Evolutionary conservation across 352 stramenopile genomes (phyloP).

Genomic region (Albugo laibachii): DNA sequence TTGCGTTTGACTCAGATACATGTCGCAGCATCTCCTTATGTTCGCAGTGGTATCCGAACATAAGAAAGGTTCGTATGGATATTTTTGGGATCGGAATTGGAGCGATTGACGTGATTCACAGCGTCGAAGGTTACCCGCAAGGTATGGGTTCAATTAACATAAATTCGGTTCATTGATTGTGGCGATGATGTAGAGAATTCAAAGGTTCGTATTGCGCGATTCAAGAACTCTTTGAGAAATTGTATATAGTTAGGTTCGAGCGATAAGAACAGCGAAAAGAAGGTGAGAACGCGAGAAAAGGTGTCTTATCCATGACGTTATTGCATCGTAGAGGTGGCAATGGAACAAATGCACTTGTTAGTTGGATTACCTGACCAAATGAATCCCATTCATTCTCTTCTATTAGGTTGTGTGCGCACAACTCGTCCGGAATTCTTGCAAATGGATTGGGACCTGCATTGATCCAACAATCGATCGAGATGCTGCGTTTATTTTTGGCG

Average conservation of each 20-base stretch:
- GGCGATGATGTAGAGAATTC: conserved; percentile 18
- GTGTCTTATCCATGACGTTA: not conserved
- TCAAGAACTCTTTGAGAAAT: not conserved
- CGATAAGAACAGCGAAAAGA: conserved; percentile 24
- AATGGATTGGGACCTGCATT: conserved; percentile 41
- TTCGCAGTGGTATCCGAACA: not conserved
- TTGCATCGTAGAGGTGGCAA: conserved; percentile 26
- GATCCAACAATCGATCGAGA: conserved; percentile 26
- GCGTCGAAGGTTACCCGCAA: conserved; percentile 31
- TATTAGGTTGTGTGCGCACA: conserved; percentile 35
- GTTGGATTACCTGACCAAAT: not conserved
- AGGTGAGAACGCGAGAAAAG: conserved; percentile 6
- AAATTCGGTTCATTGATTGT: not conserved
- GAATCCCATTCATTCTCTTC: not conserved
- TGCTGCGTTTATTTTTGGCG: conserved; percentile 24
- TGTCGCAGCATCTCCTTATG: not conserved
- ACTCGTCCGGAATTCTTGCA: conserved; percentile 17
- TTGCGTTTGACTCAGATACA: no score
- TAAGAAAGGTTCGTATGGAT: no score
- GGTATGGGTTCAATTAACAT: conserved; percentile 11
- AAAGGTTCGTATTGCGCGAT: conserved; percentile 14
- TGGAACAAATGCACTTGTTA: conserved; percentile 34
- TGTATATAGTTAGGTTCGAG: conserved; percentile 17
- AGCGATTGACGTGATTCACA: conserved; percentile 44
- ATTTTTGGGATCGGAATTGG: conserved; percentile 49